These are phyloP conservation scores for Dendrobium catenatum DNA, from an alignment of 106 monocot genomes.

Conservation along the genomic window DNA sequence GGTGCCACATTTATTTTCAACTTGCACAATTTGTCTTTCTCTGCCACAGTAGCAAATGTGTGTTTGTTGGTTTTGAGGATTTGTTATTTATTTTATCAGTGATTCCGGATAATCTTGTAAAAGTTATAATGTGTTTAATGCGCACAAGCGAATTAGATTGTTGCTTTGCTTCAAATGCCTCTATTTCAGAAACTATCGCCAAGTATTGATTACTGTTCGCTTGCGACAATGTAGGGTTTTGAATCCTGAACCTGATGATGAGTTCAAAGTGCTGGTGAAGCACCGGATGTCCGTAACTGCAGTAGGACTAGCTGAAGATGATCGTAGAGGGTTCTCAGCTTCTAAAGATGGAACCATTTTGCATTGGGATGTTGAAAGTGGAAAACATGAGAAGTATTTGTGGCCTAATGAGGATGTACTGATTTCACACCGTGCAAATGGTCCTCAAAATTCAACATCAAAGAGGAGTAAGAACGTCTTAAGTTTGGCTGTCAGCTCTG, in stretches of 20 bases:
- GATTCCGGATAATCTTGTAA: background rate
- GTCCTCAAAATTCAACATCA: slow-evolving; percentile 23
- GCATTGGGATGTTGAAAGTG: slow-evolving; percentile 93
- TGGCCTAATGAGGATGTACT: slow-evolving; percentile 76
- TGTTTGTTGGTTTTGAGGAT: background rate
- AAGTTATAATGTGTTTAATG: background rate
- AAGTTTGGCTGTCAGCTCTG: slow-evolving; percentile 72
- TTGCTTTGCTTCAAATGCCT: background rate
- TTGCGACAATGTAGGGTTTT: slow-evolving; percentile 34
- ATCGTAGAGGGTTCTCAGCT: slow-evolving; percentile 74
- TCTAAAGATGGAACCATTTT: slow-evolving; percentile 85
- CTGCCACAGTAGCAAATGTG: background rate
- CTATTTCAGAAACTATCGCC: background rate
- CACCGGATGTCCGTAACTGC: slow-evolving; percentile 82
- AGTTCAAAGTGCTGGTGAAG: slow-evolving; percentile 49
- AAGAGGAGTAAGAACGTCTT: slow-evolving; percentile 82
- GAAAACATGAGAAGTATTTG: slow-evolving; percentile 71
- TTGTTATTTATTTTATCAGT: background rate
- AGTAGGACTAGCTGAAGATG: slow-evolving; percentile 60
- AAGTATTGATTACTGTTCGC: background rate
- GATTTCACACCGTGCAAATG: slow-evolving; percentile 59
- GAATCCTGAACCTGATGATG: slow-evolving; percentile 38
- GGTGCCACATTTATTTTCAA: slow-evolving; percentile 23
- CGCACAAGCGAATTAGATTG: background rate
- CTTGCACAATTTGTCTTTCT: background rate